Evolutionary conservation across 495 filamentous ascomycete genomes (phyloP).

Genomic region (Podospora comata): DNA sequence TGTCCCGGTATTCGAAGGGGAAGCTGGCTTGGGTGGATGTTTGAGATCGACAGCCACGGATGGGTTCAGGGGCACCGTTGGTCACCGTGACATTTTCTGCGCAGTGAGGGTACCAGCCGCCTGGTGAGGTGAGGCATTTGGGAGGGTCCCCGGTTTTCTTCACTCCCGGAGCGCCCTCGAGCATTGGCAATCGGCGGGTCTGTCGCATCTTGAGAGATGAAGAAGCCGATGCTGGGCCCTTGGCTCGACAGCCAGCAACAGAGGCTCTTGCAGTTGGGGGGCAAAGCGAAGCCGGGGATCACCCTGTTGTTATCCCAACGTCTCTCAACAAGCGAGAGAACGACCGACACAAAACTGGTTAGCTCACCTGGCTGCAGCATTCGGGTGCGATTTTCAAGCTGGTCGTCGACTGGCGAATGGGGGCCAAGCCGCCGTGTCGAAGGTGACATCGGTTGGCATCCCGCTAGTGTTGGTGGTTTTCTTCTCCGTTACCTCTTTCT

Average conservation of each 20-base stretch:
- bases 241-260: background rate
- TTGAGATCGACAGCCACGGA: background rate
- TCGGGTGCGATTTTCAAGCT: background rate
- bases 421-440: background rate
- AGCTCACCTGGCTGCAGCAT: background rate
- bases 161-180: background rate
- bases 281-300: conserved; percentile 3
- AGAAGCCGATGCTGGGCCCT: conserved; percentile 3
- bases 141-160: background rate
- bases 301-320: background rate
- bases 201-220: background rate
- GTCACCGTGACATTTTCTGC: background rate
- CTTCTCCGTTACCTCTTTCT: background rate
- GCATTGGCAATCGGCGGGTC: background rate
- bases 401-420: background rate
- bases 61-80: background rate
- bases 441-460: background rate
- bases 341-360: background rate
- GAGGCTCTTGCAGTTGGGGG: background rate
- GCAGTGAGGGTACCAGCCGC: background rate
- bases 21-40: background rate
- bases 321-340: background rate
- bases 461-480: background rate
- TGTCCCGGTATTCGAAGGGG: background rate
- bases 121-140: background rate